Percentiles rank a stretch among this genome's conserved stretches.
Evolutionary conservation across 2,329 filamentous ascomycete species (phyloP).

Genomic region (Metarhizium rileyi): DNA sequence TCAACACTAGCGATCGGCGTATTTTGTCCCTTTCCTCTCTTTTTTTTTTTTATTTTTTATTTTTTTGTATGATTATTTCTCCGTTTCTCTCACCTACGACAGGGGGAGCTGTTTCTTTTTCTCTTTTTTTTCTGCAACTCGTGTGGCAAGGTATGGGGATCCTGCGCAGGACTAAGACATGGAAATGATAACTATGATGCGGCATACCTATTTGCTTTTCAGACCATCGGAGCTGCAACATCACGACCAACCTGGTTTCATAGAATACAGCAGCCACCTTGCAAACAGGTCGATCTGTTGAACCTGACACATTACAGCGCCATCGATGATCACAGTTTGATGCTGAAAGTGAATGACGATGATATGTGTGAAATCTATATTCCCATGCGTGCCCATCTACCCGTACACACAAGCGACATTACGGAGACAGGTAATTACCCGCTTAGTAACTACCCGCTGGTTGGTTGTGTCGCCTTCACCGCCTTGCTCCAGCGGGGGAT

Average conservation of each 20-base stretch:
- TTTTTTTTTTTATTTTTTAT: background rate
- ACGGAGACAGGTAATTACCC: no score
- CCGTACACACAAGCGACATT: no score
- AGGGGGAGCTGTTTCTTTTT: no score
- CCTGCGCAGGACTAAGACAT: background rate
- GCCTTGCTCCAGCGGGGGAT: background rate
- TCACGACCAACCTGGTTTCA: background rate
- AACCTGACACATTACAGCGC: background rate
- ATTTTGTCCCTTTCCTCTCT: background rate
- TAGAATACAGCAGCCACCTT: background rate
- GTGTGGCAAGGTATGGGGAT: background rate
- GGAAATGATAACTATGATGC: background rate
- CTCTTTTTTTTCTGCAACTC: background rate
- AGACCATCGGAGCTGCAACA: background rate
- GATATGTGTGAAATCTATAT: no score
- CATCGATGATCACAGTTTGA: no score
- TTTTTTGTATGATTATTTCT: no score
- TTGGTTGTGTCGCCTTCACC: slow-evolving; percentile 5
- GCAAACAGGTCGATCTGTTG: background rate
- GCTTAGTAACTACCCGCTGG: no score
- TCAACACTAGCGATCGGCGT: background rate
- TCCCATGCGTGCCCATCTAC: no score
- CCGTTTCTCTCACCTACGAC: no score
- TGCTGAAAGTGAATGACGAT: no score
- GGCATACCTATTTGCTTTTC: background rate